A percentile compares a stretch with the other conserved stretches of the same genome.
Evolutionary conservation across 805 yeast species (phyloP).

Genomic region (Wickerhamomyces ciferrii): DNA sequence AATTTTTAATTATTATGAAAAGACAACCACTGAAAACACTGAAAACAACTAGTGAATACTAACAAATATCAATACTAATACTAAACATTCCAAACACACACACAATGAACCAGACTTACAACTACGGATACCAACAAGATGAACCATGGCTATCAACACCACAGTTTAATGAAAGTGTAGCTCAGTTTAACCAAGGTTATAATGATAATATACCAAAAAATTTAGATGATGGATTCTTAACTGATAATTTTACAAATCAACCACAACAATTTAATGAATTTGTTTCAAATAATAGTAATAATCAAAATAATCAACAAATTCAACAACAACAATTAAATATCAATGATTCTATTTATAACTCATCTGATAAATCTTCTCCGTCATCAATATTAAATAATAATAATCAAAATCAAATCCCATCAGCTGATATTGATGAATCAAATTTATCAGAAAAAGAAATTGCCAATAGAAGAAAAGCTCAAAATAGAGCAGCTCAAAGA

Average conservation of each 20-base stretch:
- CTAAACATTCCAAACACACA: too few species aligned
- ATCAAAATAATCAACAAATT: neutral
- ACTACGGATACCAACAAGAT: too few species aligned
- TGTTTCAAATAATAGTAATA: neutral
- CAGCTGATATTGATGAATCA: neutral
- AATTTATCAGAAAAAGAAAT: slow-evolving; percentile 30
- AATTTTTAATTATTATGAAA: too few species aligned
- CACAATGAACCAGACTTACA: too few species aligned
- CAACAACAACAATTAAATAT: neutral
- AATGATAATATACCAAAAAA: neutral
- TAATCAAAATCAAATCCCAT: too few species aligned
- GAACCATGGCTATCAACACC: too few species aligned
- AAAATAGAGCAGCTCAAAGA: slow-evolving; percentile 82
- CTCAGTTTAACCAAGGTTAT: too few species aligned
- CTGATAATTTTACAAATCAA: neutral
- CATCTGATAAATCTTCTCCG: slow-evolving; percentile 18
- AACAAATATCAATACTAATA: too few species aligned
- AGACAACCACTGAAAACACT: too few species aligned
- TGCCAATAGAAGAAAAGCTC: slow-evolving; percentile 61
- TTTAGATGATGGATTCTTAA: neutral
- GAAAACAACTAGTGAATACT: too few species aligned
- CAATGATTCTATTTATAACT: slow-evolving; percentile 1
- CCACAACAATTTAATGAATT: neutral
- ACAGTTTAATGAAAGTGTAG: too few species aligned
- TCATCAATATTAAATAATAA: slow-evolving; percentile 7